Evolutionary conservation across 1,284 basidiomycete species (phyloP), one percentile per base, ranked within the genome.

Genomic region (Cutaneotrichosporon spelunceum): DNA sequence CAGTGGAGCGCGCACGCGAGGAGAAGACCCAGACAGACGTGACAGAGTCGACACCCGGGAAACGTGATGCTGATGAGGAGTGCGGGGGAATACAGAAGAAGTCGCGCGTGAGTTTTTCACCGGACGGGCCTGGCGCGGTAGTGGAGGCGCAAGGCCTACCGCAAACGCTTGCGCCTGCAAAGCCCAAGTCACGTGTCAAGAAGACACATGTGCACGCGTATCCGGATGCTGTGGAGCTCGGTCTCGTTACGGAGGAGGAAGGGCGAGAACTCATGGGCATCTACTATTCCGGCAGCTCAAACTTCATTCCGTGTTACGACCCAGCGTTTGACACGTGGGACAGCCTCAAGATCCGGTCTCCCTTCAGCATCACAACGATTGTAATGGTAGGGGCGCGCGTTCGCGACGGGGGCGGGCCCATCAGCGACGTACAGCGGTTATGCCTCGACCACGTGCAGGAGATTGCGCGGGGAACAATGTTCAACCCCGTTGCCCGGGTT

Each of bases 361-460:
- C 79, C 0, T 80, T 79, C 63, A 75, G 71, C 13, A 69, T 79
- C 49, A 86, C 93, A 66, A 86, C 86, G 34, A 92, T 95, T 39
- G 91, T 91, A 71, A 91, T 91, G 87, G 89, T 93, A 27, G 92
- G 90, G 7, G 88, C 90, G 10, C 85, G 88, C 59, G 89, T 93
- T 29, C 85, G 89, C 58, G 92, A 94, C 72, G 91, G 90, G 29
- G 91, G 91, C 72, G 88, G 72, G 9, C 70, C 72, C 1, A 64
- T 66, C 16, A 76, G 77, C 61, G 74, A 76, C 2, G 64, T 72
- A 0, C 79, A 80, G 57, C 56, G 66, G 10, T 48, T 62, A 14
- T 73, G 73, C 14, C 66, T 71, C 60, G 87, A 90, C 66, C 90
- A 93, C 72, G 90, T 92, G 24, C 89, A 91, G 71, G 79, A 84